These are phyloP conservation scores for Cymbopogon flexuosus DNA, from an alignment of 202 grass and related monocot species.

Conservation along the genomic window DNA sequence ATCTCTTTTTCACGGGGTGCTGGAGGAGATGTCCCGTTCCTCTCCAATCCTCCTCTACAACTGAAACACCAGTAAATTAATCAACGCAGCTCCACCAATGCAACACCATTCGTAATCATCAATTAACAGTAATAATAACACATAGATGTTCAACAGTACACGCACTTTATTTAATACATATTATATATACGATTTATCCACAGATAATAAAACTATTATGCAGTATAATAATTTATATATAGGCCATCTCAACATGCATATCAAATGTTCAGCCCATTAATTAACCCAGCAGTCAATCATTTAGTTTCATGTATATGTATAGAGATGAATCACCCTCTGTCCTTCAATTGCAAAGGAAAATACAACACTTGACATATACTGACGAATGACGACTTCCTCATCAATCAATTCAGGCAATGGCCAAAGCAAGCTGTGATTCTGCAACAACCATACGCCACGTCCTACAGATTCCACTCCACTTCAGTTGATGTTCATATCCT, in stretches of 20 bases:
- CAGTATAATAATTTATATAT: background rate
- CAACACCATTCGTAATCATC: background rate
- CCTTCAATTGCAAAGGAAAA: background rate
- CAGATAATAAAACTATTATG: too few species aligned
- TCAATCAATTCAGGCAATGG: background rate
- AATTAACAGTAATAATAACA: too few species aligned
- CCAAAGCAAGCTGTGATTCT: conserved; percentile 4
- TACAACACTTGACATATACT: background rate
- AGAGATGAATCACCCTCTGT: background rate
- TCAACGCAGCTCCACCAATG: too few species aligned
- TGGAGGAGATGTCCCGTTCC: too few species aligned
- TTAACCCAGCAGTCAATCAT: background rate
- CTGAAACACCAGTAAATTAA: too few species aligned
- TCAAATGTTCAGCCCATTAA: background rate
- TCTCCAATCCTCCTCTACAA: too few species aligned
- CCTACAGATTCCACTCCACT: too few species aligned
- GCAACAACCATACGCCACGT: background rate
- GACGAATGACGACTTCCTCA: background rate
- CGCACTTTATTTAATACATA: too few species aligned
- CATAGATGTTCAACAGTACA: too few species aligned
- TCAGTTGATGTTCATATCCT: conserved; percentile 60
- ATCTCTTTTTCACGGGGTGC: too few species aligned
- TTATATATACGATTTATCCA: too few species aligned
- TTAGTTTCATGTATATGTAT: background rate
- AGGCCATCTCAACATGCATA: background rate